phyloP scores from a whole-genome alignment of 441 rosid genomes.

The Populus hybrid region DNA sequence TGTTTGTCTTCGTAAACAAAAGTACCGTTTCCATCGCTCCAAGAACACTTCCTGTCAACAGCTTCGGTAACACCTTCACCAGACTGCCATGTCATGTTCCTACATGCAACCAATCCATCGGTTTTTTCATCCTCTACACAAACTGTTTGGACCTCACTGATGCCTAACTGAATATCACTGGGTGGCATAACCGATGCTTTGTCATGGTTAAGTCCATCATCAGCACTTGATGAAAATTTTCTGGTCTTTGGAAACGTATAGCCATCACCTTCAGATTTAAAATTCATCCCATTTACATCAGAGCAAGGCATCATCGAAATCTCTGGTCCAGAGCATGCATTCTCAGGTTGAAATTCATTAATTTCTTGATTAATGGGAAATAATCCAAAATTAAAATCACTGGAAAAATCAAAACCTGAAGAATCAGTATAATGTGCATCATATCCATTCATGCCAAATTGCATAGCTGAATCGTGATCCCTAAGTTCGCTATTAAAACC shows the following conservation, averaged over 20 bases:
- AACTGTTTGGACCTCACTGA: constrained; percentile 23
- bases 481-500: constrained; percentile 34
- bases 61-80: constrained; percentile 26
- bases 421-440: constrained; percentile 30
- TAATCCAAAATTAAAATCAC: constrained; percentile 30
- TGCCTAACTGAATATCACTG: constrained; percentile 27
- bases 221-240: constrained; percentile 27
- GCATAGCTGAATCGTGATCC: constrained; percentile 31
- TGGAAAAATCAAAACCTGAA: constrained; percentile 10
- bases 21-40: constrained; percentile 24
- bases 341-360: constrained; percentile 38
- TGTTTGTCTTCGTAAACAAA: constrained; percentile 30
- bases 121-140: constrained; percentile 29
- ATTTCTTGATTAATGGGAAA: constrained; percentile 43
- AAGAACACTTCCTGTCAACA: constrained; percentile 18
- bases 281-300: constrained; percentile 32
- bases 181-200: constrained; percentile 25
- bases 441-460: constrained; percentile 31
- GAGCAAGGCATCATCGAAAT: constrained; percentile 29
- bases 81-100: constrained; percentile 30
- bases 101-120: constrained; percentile 31
- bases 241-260: constrained; percentile 28
- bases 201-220: constrained; percentile 28
- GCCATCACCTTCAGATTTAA: constrained; percentile 34
- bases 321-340: constrained; percentile 35